Percentiles rank a stretch among this genome's conserved stretches.
Conservation (phyloP, 2,329 filamentous ascomycete genomes). For the Celoporthe dispersa region DNA sequence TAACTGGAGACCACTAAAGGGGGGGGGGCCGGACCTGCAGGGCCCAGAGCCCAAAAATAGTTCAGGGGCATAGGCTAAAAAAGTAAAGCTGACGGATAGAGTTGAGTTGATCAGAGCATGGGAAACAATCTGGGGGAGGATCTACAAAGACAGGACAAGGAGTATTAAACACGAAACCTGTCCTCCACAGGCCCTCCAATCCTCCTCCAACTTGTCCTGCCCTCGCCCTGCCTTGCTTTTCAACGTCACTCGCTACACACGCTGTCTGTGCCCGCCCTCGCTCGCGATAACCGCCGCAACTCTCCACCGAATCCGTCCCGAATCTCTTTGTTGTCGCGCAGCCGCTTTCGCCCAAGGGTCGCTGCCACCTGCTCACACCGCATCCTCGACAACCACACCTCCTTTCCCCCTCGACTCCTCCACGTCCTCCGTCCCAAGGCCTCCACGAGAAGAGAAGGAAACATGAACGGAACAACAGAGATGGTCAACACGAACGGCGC, state of each 20-base stretch:
- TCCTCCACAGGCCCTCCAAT: neutral
- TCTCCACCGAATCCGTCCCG: neutral
- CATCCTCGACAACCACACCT: neutral
- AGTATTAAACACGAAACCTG: constrained; percentile 1
- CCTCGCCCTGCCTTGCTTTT: neutral
- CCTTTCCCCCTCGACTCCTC: neutral
- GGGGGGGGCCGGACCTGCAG: neutral
- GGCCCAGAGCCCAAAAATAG: constrained; percentile 11
- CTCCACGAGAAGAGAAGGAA: neutral
- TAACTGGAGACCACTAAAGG: neutral
- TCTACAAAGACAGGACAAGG: neutral
- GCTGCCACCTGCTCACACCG: neutral
- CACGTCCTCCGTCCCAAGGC: neutral
- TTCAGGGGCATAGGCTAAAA: neutral
- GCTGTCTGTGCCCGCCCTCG: neutral
- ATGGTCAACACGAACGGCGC: constrained; percentile 32
- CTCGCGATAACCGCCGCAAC: neutral
- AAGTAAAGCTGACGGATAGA: neutral
- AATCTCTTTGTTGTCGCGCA: constrained; percentile 4
- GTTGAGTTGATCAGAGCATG: neutral
- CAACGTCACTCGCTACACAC: constrained; percentile 2
- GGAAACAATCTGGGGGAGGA: neutral
- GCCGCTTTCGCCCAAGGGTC: neutral
- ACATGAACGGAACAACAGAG: constrained; percentile 22
- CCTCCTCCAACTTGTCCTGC: neutral